phyloP scores from a whole-genome alignment of 352 stramenopile species.

The Phytophthora pisi region DNA sequence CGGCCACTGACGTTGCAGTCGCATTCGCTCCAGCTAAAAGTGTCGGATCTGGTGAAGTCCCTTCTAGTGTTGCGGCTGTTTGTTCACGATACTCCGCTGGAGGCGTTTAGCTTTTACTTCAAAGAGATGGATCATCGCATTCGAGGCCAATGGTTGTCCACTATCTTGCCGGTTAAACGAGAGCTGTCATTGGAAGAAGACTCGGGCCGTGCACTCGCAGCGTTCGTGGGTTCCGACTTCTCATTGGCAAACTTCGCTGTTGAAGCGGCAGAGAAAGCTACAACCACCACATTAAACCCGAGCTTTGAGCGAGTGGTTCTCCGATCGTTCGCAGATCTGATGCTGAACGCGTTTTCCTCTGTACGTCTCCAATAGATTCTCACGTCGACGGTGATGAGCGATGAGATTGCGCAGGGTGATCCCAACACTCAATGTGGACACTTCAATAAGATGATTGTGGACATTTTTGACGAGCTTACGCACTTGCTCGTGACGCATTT shows the following conservation, averaged over 20 bases:
- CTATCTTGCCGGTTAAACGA: not conserved
- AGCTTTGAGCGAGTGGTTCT: not conserved
- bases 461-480: conserved; percentile 2
- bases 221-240: too few species aligned
- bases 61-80: conserved; percentile 11
- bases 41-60: too few species aligned
- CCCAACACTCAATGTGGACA: not conserved
- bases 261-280: too few species aligned
- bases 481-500: not conserved
- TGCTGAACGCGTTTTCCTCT: conserved; percentile 6
- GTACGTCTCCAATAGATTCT: conserved; percentile 2
- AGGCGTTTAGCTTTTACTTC: conserved; percentile 17
- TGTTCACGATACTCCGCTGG: not conserved
- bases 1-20: too few species aligned
- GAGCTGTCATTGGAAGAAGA: too few species aligned
- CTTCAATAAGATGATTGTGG: not conserved
- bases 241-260: not conserved
- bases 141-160: conserved; percentile 1
- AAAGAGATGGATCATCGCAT: conserved; percentile 1
- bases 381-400: not conserved
- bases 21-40: too few species aligned
- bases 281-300: too few species aligned
- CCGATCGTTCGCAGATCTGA: conserved; percentile 2
- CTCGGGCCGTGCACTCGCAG: not conserved
- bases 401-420: not conserved